These are phyloP conservation scores for Aphanomyces astaci DNA, from an alignment of 352 stramenopile species.

Conservation along the genomic window DNA sequence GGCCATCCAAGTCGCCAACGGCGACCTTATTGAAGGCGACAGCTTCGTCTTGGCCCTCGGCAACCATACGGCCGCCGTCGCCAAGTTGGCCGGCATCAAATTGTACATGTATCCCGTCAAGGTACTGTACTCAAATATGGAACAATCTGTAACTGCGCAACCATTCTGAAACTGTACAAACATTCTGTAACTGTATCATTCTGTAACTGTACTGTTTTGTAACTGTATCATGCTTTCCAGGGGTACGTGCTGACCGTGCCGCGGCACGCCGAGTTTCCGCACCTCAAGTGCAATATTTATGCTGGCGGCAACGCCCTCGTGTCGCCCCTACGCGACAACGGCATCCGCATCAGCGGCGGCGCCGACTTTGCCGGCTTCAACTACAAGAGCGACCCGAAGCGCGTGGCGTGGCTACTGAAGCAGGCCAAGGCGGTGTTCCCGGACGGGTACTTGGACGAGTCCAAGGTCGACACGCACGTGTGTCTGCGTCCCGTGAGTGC, in stretches of 20 bases:
- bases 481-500: conserved; percentile 77
- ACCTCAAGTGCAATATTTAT: conserved; percentile 76
- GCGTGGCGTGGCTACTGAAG: conserved; percentile 67
- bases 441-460: conserved; percentile 68
- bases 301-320: conserved; percentile 65
- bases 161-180: no score
- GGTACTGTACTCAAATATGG: no score
- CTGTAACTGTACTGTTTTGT: no score
- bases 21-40: conserved; percentile 80
- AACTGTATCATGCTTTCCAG: background rate
- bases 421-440: conserved; percentile 76
- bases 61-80: conserved; percentile 63
- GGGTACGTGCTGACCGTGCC: conserved; percentile 81
- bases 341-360: conserved; percentile 67
- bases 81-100: conserved; percentile 57
- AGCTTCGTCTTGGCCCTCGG: conserved; percentile 78
- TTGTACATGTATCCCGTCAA: conserved; percentile 80
- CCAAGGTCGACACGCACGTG: conserved; percentile 69
- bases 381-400: conserved; percentile 47
- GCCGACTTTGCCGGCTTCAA: conserved; percentile 73
- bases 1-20: conserved; percentile 64
- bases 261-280: conserved; percentile 49
- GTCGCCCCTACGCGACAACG: conserved; percentile 51
- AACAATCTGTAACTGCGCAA: no score
- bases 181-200: no score